Evolutionary conservation across 495 filamentous ascomycete genomes (phyloP).

Genomic region (Oleoguttula mirabilis): DNA sequence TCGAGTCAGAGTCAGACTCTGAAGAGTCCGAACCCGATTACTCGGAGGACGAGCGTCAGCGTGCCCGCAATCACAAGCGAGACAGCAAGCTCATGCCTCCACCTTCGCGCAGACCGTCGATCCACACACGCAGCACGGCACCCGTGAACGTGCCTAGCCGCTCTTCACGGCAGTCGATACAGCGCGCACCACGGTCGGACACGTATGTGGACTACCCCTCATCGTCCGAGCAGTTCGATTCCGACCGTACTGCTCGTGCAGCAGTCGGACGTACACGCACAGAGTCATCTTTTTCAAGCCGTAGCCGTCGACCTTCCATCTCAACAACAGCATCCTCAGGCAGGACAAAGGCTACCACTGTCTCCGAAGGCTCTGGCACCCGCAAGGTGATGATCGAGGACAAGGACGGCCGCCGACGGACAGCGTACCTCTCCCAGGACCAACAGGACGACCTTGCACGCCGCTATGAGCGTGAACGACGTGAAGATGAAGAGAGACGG

Average conservation of each 20-base stretch:
- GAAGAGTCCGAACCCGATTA: neutral
- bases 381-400: slow-evolving; percentile 8
- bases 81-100: slow-evolving; percentile 11
- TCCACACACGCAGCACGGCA: neutral
- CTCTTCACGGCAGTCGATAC: neutral
- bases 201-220: slow-evolving; percentile 6
- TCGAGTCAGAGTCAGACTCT: slow-evolving; percentile 8
- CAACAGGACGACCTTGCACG: slow-evolving; percentile 4
- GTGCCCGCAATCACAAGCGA: neutral
- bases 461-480: slow-evolving; percentile 1
- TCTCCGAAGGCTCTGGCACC: slow-evolving; percentile 12
- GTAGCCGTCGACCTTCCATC: slow-evolving; percentile 13
- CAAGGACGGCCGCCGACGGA: neutral
- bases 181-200: slow-evolving; percentile 5
- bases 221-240: slow-evolving; percentile 14
- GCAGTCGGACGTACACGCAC: slow-evolving; percentile 2
- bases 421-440: slow-evolving; percentile 10
- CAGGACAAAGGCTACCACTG: slow-evolving; percentile 12
- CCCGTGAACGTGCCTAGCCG: too few relatives aligned
- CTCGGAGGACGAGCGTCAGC: slow-evolving; percentile 3
- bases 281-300: slow-evolving; percentile 7
- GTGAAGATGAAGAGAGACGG: slow-evolving; percentile 1
- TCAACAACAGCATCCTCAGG: slow-evolving; percentile 15
- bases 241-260: slow-evolving; percentile 8
- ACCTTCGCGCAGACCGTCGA: slow-evolving; percentile 9